Conservation (phyloP, 192 early-diverging fungal genomes). For the Podila clonocystis region DNA sequence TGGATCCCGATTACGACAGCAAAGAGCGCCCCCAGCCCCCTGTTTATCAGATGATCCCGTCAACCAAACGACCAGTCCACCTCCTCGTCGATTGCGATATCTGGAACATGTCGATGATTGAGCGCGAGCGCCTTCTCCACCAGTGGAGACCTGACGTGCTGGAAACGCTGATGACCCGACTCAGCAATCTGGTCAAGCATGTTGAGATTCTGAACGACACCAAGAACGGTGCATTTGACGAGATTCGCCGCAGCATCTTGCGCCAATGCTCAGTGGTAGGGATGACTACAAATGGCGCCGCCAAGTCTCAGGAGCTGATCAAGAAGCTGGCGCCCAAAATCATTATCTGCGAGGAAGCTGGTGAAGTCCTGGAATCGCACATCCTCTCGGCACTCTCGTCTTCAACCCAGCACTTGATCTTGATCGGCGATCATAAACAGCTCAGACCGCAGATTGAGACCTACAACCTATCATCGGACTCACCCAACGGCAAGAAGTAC, state of each 20-base stretch:
- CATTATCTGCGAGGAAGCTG: constrained; percentile 69
- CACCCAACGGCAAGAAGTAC: constrained; percentile 47
- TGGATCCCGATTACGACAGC: not conserved
- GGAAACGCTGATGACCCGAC: constrained; percentile 17
- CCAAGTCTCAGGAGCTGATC: constrained; percentile 57
- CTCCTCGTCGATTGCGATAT: constrained; percentile 29
- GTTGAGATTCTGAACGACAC: constrained; percentile 4
- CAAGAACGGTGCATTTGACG: constrained; percentile 42
- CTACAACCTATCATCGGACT: constrained; percentile 49
- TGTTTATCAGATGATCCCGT: constrained; percentile 7
- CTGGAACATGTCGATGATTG: constrained; percentile 59
- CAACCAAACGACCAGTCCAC: not conserved
- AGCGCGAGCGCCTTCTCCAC: constrained; percentile 50
- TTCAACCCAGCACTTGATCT: constrained; percentile 62
- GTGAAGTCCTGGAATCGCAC: constrained; percentile 67
- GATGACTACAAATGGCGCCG: constrained; percentile 70
- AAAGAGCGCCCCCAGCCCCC: not conserved
- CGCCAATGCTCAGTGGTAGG: constrained; percentile 56
- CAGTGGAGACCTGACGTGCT: constrained; percentile 50
- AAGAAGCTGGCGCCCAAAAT: constrained; percentile 54
- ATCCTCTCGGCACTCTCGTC: constrained; percentile 56
- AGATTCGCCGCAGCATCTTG: constrained; percentile 38
- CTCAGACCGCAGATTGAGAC: constrained; percentile 44
- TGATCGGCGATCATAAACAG: constrained; percentile 62
- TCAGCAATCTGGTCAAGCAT: constrained; percentile 20